These are phyloP conservation scores for Boletales sp. DNA, from an alignment of 768 basidiomycete species.

Conservation along the genomic window DNA sequence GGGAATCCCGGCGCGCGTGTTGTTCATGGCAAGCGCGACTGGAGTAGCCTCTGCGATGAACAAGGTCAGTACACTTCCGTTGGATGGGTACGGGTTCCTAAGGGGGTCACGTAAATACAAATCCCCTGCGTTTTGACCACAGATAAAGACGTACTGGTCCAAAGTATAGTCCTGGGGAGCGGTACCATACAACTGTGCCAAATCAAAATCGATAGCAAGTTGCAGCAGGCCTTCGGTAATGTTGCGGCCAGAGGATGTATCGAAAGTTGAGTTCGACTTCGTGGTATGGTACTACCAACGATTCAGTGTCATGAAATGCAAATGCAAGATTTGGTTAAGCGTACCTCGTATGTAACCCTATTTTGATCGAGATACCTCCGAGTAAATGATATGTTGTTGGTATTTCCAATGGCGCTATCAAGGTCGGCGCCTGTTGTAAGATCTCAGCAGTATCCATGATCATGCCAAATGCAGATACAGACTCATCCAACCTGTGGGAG, in stretches of 20 bases:
- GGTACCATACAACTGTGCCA: slow-evolving; percentile 61
- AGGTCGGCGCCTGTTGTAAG: slow-evolving; percentile 44
- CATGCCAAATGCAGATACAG: slow-evolving; percentile 12
- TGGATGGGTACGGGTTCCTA: slow-evolving; percentile 62
- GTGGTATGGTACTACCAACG: slow-evolving; percentile 61
- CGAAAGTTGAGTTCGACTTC: slow-evolving; percentile 50
- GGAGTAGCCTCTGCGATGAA: slow-evolving; percentile 54
- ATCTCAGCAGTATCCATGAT: background rate
- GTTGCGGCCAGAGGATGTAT: slow-evolving; percentile 49
- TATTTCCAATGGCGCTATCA: slow-evolving; percentile 33
- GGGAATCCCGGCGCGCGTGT: slow-evolving; percentile 55
- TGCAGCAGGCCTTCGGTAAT: slow-evolving; percentile 56
- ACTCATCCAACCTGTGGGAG: slow-evolving; percentile 58
- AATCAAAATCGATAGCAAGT: slow-evolving; percentile 56
- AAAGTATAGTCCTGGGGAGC: slow-evolving; percentile 77
- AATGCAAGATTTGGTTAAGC: background rate
- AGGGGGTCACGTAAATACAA: too few relatives aligned
- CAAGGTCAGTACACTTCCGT: slow-evolving; percentile 55
- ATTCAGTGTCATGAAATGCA: background rate
- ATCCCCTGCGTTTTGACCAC: background rate
- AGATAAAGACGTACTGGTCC: slow-evolving; percentile 40
- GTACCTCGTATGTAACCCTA: slow-evolving; percentile 70
- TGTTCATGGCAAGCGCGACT: slow-evolving; percentile 56
- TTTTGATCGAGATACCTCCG: slow-evolving; percentile 81
- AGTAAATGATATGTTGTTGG: slow-evolving; percentile 55